These are phyloP conservation scores for Fonsecaea erecta DNA, from an alignment of 2,329 filamentous ascomycete genomes.

Conservation along the genomic window DNA sequence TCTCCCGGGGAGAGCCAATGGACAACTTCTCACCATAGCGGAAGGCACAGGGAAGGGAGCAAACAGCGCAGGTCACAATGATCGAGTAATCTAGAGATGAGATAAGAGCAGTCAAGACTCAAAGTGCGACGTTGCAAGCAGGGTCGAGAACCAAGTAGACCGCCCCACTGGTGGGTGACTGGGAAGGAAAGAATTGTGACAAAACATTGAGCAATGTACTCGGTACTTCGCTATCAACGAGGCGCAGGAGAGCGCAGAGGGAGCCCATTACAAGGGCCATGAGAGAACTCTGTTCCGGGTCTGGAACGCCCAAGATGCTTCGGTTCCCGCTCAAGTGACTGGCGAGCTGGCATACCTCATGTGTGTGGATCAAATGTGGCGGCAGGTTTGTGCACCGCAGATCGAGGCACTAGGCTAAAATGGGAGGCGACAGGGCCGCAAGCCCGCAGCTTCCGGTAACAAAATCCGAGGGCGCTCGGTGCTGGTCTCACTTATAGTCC, in stretches of 20 bases:
- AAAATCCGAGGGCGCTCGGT: neutral
- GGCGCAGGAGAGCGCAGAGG: neutral
- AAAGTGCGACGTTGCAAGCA: neutral
- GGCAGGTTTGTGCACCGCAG: neutral
- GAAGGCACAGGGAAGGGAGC: neutral
- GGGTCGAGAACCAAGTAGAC: neutral
- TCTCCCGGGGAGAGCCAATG: neutral
- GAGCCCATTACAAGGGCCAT: neutral
- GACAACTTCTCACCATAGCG: constrained; percentile 3
- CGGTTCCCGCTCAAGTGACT: neutral
- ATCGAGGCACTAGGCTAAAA: neutral
- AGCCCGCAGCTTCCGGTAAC: neutral
- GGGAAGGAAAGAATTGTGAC: neutral
- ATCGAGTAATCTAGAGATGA: neutral
- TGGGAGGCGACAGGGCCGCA: no score
- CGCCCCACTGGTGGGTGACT: no score
- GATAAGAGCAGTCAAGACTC: constrained; percentile 1
- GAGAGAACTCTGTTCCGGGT: constrained; percentile 1
- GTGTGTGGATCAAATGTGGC: neutral
- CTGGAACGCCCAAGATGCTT: constrained; percentile 14
- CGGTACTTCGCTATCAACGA: neutral
- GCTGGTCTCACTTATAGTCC: neutral
- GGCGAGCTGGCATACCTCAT: neutral
- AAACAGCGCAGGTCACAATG: neutral
- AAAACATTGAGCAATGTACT: neutral